Evolutionary conservation across 2,329 filamentous ascomycete species (phyloP).

Genomic region (Ceratocystis huliohia): DNA sequence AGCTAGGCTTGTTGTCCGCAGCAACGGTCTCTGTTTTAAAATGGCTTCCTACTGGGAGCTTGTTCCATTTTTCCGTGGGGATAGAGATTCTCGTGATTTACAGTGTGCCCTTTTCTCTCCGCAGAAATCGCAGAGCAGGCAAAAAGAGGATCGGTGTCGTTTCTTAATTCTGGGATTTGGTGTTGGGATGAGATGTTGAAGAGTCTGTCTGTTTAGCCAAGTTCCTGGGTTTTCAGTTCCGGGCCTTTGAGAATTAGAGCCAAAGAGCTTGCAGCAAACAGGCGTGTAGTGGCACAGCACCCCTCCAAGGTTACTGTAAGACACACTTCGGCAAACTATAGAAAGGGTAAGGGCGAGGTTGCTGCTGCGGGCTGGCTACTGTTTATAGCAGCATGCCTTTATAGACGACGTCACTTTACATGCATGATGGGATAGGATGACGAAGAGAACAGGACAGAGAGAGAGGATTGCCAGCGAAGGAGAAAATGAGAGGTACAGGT

Average conservation of each 20-base stretch:
- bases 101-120: not conserved
- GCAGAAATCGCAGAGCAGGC: not conserved
- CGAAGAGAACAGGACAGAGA: not conserved
- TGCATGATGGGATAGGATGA: not conserved
- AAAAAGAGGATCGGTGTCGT: not conserved
- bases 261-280: not conserved
- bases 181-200: not conserved
- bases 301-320: not conserved
- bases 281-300: not conserved
- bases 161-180: not conserved
- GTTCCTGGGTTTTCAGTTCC: not conserved
- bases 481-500: not conserved
- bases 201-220: not conserved
- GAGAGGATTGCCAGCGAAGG: not conserved
- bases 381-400: not conserved
- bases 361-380: not conserved
- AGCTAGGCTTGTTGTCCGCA: not conserved
- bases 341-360: not conserved
- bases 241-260: not conserved
- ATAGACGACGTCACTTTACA: constrained; percentile 7
- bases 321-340: not conserved
- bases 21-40: not conserved
- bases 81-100: too few species aligned
- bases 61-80: not conserved
- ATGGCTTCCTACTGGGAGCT: not conserved